Evolutionary conservation across 768 basidiomycete species (phyloP).

Genomic region (Rhodotorula sphaerocarpa): DNA sequence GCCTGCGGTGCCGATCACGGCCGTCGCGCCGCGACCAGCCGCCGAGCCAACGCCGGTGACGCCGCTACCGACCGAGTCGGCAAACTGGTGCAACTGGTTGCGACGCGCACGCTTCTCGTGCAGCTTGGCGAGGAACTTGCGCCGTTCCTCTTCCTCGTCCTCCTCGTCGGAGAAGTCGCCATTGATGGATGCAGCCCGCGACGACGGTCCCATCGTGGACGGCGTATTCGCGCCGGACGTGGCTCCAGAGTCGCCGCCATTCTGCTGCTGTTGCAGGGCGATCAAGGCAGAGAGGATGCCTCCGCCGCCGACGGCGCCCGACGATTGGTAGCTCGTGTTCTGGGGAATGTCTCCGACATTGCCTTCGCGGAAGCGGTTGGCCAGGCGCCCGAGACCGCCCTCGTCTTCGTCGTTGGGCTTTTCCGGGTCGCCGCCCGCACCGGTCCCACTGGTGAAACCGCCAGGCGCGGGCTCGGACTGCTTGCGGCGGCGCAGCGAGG

Average conservation of each 20-base stretch:
- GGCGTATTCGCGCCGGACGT: conserved; percentile 31
- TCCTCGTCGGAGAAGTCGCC: conserved; percentile 37
- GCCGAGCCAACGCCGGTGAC: conserved; percentile 21
- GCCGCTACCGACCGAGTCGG: conserved; percentile 7
- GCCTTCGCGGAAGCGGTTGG: conserved; percentile 28
- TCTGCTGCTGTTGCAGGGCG: conserved; percentile 53
- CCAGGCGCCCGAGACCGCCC: conserved; percentile 17
- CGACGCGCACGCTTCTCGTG: conserved; percentile 34
- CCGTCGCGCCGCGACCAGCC: conserved; percentile 18
- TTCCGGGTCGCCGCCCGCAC: conserved; percentile 2
- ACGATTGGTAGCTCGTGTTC: conserved; percentile 7
- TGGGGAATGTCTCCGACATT: conserved; percentile 32
- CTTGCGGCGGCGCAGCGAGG: conserved; percentile 1
- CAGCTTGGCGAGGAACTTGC: conserved; percentile 34
- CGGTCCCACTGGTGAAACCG: conserved; percentile 20
- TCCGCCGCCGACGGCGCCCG: conserved; percentile 40
- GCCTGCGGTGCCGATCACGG: conserved; percentile 16
- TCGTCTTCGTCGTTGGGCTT: conserved; percentile 14
- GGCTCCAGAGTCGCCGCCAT: background rate
- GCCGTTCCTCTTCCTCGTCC: conserved; percentile 36
- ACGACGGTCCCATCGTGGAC: conserved; percentile 40
- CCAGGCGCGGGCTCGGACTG: conserved; percentile 7
- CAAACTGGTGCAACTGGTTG: conserved; percentile 9
- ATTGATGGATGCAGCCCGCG: conserved; percentile 39
- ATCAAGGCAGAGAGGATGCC: conserved; percentile 62